Evolutionary conservation across 805 yeast genomes (phyloP).

Genomic region (Myxozyma vanderwaltii): DNA sequence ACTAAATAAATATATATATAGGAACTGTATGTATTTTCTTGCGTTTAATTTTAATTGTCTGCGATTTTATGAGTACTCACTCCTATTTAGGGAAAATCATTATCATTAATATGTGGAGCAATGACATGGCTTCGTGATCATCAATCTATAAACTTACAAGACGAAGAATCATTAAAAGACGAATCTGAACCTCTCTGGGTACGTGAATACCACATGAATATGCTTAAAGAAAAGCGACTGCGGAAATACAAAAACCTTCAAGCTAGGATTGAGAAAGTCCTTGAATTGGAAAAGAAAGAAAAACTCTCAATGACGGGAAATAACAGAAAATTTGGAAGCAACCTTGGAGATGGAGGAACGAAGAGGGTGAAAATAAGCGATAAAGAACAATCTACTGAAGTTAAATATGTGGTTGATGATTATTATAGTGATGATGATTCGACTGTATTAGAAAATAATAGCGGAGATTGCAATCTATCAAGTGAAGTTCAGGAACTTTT

Average conservation of each 20-base stretch:
- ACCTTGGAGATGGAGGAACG: not conserved
- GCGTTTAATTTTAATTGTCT: not conserved
- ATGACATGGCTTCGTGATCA: conserved; percentile 69
- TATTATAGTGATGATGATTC: conserved; percentile 42
- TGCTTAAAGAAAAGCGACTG: conserved; percentile 9
- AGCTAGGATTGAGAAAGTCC: conserved; percentile 17
- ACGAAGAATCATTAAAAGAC: conserved; percentile 36
- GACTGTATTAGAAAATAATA: conserved; percentile 24
- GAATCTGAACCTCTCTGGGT: conserved; percentile 72
- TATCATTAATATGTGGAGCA: conserved; percentile 81
- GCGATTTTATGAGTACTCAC: not conserved
- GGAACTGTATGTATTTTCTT: conserved; percentile 34
- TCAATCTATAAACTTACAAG: conserved; percentile 4
- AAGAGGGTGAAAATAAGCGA: conserved; percentile 21
- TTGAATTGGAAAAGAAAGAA: conserved; percentile 26
- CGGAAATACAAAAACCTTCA: conserved; percentile 16
- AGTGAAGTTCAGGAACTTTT: conserved; percentile 55
- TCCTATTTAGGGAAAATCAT: conserved; percentile 64
- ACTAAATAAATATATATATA: not conserved
- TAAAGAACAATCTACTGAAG: conserved; percentile 44
- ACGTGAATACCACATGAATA: conserved; percentile 15
- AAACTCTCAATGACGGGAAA: conserved; percentile 3
- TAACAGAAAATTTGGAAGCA: not conserved
- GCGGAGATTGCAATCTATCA: conserved; percentile 43
- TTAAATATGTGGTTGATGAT: conserved; percentile 48